These are phyloP conservation scores for Fusarium nelsonii DNA, from an alignment of 2,329 filamentous ascomycete species.

Conservation along the genomic window DNA sequence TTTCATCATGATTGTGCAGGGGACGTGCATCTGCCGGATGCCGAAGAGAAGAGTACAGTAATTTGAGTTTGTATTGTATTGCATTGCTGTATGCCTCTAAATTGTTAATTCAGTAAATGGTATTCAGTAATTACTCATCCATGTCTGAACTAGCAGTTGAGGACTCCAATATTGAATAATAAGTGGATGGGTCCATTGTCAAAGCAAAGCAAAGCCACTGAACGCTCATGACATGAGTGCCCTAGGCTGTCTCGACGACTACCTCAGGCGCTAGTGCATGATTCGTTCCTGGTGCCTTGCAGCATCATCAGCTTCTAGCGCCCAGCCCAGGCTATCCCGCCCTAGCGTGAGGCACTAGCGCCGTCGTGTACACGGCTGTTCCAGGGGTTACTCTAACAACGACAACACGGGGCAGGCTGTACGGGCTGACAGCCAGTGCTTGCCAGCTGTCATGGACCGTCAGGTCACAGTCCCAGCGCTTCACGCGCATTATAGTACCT, in stretches of 20 bases:
- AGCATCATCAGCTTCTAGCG: slow-evolving; percentile 33
- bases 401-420: background rate
- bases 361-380: background rate
- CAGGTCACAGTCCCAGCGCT: background rate
- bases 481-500: background rate
- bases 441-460: slow-evolving; percentile 18
- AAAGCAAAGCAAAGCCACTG: background rate
- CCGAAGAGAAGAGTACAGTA: slow-evolving; percentile 11
- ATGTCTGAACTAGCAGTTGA: background rate
- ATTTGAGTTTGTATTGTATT: background rate
- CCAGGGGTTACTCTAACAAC: slow-evolving; percentile 37
- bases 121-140: background rate
- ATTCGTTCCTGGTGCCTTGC: slow-evolving; percentile 43
- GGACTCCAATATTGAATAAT: slow-evolving; percentile 24
- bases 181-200: slow-evolving; percentile 1
- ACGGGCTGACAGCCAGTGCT: slow-evolving; percentile 17
- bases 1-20: slow-evolving; percentile 28
- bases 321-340: slow-evolving; percentile 22
- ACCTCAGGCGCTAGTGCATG: slow-evolving; percentile 20
- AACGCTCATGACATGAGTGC: too few species aligned
- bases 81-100: background rate
- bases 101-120: too few species aligned
- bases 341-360: slow-evolving; percentile 34
- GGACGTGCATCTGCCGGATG: slow-evolving; percentile 27
- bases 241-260: too few species aligned